Evolutionary conservation across 2,329 filamentous ascomycete genomes (phyloP), one percentile per base, ranked within the genome.

Genomic region (Penicillium sp.): DNA sequence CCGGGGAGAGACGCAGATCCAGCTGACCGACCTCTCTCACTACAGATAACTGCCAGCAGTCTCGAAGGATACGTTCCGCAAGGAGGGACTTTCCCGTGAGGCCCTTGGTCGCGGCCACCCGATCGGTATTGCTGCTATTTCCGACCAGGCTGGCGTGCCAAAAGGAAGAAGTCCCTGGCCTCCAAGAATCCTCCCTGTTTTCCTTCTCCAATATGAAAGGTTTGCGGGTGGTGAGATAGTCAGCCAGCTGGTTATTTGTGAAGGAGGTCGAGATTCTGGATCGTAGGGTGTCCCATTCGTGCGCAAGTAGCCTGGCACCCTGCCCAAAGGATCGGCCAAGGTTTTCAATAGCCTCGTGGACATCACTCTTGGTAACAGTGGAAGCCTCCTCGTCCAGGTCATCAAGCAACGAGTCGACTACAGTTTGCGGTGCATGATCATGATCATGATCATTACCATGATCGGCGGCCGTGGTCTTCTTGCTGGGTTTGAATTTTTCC

Each of bases 11-110:
- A 13, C 55, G 62, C 6, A 75, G 59, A 45, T 74, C 70, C 34
- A 73, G 45, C 44, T 72, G 71, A 7, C 73, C 73, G 42, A 67
- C 49, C 50, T 75, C 71, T 20, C 61, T 63, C 12, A 49, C 32
- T 24, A 72, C 51, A 3, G 65, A 67, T 18, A 75, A 55, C 26
- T 69, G 52, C 73, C 73, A 75, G 59, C 67, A 72, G 34, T 73
- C 65, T 32, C 73, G 68, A 40, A 75, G 61, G 27, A 75, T 69
- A 27, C 46, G 64, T 51, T 75, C 71, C 13, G 64, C 64, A 18
- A 72, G 46, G 7, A 63, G 42, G n/a, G 61, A 32, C 42, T 75
- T 75, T 3, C 63, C 63, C 23, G 59, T 66, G 24, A 67, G 51
- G 20, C 53, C 49, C 27, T 60, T 58, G 8, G 63, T 23, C n/a